Evolutionary conservation across 352 stramenopile species (phyloP).

Genomic region (Achlya hypogyna): DNA sequence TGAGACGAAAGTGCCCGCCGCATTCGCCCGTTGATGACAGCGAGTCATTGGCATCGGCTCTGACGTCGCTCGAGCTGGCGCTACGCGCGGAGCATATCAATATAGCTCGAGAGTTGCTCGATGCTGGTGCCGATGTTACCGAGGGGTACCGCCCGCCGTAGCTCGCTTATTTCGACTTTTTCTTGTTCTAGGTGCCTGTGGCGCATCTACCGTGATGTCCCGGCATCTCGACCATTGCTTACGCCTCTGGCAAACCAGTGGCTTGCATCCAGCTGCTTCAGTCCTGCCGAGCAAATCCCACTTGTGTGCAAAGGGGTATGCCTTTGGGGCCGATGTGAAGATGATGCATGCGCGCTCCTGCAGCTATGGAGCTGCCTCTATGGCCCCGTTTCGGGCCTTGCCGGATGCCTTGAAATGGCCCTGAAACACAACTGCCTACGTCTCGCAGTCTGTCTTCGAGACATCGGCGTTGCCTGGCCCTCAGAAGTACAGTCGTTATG

Average conservation of each 20-base stretch:
- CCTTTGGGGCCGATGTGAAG: background rate
- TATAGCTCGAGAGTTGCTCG: background rate
- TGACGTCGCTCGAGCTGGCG: background rate
- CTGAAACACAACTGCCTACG: background rate
- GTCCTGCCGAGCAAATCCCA: background rate
- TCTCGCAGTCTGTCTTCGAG: no score
- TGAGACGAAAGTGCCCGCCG: no score
- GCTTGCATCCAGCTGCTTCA: background rate
- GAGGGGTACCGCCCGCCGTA: background rate
- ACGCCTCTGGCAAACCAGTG: background rate
- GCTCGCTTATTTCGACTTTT: background rate
- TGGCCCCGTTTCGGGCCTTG: background rate
- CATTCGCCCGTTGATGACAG: background rate
- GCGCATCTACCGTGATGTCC: background rate
- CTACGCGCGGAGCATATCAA: background rate
- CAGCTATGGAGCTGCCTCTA: background rate
- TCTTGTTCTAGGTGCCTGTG: background rate
- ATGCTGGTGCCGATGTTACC: background rate
- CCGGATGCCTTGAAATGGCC: background rate
- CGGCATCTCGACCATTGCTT: background rate
- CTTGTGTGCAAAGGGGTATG: background rate
- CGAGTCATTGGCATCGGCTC: background rate
- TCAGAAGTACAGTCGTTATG: no score
- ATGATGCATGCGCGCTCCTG: background rate
- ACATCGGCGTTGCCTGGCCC: no score